These are phyloP conservation scores for Nemania serpens DNA, from an alignment of 2,329 filamentous ascomycete species.

Conservation along the genomic window DNA sequence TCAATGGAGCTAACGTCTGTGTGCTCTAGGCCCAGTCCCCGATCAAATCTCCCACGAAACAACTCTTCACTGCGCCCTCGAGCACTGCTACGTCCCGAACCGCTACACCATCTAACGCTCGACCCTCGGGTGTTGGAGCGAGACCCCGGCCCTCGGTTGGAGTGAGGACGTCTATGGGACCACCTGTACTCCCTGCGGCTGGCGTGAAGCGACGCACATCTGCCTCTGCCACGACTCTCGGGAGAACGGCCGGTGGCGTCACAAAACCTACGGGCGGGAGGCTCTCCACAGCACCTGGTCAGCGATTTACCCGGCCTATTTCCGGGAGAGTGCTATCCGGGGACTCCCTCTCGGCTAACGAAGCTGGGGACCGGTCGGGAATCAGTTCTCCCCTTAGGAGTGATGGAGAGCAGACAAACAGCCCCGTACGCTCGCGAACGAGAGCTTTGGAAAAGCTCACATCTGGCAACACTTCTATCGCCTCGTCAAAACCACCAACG, in stretches of 20 bases:
- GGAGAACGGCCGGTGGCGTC: constrained; percentile 38
- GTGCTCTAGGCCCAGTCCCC: constrained; percentile 61
- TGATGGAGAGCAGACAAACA: constrained; percentile 56
- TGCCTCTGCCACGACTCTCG: constrained; percentile 46
- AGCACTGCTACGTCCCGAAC: constrained; percentile 66
- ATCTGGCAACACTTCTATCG: constrained; percentile 38
- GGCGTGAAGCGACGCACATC: constrained; percentile 52
- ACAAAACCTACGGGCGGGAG: constrained; percentile 49
- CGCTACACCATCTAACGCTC: constrained; percentile 64
- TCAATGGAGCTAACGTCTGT: constrained; percentile 12
- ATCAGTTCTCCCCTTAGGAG: constrained; percentile 55
- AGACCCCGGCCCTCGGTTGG: constrained; percentile 62
- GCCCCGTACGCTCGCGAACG: constrained; percentile 56
- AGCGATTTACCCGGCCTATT: constrained; percentile 46
- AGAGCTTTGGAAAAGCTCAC: constrained; percentile 59
- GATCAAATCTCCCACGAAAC: constrained; percentile 80
- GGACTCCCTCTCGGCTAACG: constrained; percentile 52
- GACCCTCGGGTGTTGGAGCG: constrained; percentile 48
- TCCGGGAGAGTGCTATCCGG: constrained; percentile 52
- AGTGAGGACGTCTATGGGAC: constrained; percentile 70
- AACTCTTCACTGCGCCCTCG: constrained; percentile 59
- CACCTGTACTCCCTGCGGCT: constrained; percentile 57
- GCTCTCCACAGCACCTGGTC: constrained; percentile 43
- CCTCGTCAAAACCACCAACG: constrained; percentile 41
- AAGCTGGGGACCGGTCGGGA: constrained; percentile 46